Evolutionary conservation across 2,329 filamentous ascomycete species (phyloP), one percentile per base, ranked within the genome.

Genomic region (Sphaerulina musiva): DNA sequence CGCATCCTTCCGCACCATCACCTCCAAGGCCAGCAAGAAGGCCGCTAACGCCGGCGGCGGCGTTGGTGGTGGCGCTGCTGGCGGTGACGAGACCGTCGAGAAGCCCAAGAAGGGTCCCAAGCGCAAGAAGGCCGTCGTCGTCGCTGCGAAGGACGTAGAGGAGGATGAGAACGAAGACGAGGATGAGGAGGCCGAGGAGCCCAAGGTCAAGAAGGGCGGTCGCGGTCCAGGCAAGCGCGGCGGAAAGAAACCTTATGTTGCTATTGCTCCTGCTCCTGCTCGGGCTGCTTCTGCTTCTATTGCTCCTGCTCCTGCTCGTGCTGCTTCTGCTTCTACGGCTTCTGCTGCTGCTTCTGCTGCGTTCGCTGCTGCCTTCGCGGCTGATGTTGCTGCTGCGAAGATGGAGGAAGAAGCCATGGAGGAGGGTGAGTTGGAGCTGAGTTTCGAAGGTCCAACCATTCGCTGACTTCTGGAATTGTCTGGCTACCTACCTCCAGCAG

Each of bases 1-100:
- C 38, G 56, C 51, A 10, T 58, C 55, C 8, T 62, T 62, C 59
- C 58, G 59, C 49, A 60, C 55, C 23, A 54, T 62, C 14, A 57
- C 58, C 3, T 20, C 38, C 10, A 39, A 45, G 5, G 54, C 54
- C 17, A 43, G 46, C 51, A 41, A 14, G 29, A 59, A 57, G 40
- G 47, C 46, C 9, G 17, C 10, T 32, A 43, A 17, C 29, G 43
- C 31, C 11, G 43, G 11, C 17, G 23, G 48, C 3, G 43, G 38
- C 11, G 47, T 53, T 8, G 44, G 36, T 10, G 55, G 23, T 10
- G 52, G 54, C 4, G 53, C 47, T n/a, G 58, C 36, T 23, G 55
- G 32, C 1, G 52, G 48, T 2, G 56, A 60, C 1, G 56, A 60
- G 56, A 56, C 53, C 43, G 29, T 36, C 31, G 29, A 29, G 1